A percentile compares a stretch with the other conserved stretches of the same genome.
phyloP scores from a whole-genome alignment of 805 yeast genomes.

The Pichia cabralensis region DNA sequence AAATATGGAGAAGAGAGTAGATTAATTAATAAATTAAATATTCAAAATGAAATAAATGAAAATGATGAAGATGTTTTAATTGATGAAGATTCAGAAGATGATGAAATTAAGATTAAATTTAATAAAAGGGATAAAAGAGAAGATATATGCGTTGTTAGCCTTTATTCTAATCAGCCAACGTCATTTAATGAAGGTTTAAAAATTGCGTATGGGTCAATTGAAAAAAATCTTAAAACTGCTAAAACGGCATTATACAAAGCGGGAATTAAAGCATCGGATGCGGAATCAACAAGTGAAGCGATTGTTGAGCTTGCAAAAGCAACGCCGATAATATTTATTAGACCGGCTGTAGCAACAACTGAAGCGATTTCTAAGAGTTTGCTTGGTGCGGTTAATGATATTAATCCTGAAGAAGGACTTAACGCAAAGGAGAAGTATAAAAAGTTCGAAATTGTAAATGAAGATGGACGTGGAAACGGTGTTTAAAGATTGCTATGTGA shows the following conservation, averaged over 20 bases:
- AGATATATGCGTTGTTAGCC: constrained; percentile 33
- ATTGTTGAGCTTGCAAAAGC: constrained; percentile 59
- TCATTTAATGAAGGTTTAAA: constrained; percentile 61
- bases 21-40: not conserved
- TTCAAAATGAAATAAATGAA: constrained; percentile 6
- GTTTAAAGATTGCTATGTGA: too few species aligned
- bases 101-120: constrained; percentile 20
- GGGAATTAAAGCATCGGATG: constrained; percentile 50
- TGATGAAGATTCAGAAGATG: constrained; percentile 20
- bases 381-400: constrained; percentile 72
- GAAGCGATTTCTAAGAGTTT: constrained; percentile 79
- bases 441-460: not conserved
- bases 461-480: too few species aligned
- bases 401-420: constrained; percentile 54
- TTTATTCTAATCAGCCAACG: constrained; percentile 78
- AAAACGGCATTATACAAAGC: constrained; percentile 51
- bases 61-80: constrained; percentile 22
- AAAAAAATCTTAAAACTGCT: constrained; percentile 57
- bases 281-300: constrained; percentile 58
- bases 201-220: constrained; percentile 66
- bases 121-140: constrained; percentile 22
- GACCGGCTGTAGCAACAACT: constrained; percentile 89
- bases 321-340: constrained; percentile 67
- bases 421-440: constrained; percentile 63
- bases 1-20: too few species aligned